Evolutionary conservation across 805 yeast species (phyloP).

Genomic region (Candida ovalis): DNA sequence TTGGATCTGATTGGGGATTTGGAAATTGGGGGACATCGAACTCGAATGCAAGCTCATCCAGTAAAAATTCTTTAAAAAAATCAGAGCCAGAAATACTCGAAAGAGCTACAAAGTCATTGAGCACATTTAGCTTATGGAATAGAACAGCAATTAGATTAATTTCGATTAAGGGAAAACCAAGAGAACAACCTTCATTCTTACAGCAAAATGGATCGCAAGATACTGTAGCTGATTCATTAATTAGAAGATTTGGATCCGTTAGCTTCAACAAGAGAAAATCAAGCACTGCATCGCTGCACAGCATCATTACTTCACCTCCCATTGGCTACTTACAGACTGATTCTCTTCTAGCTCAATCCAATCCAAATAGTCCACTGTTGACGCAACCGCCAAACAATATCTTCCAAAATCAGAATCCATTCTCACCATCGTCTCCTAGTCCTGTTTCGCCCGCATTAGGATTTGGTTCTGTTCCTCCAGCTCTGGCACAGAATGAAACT

Average conservation of each 20-base stretch:
- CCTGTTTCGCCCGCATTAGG: constrained; percentile 10
- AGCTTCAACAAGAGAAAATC: constrained; percentile 28
- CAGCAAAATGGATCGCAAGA: constrained; percentile 44
- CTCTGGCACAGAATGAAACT: constrained; percentile 5
- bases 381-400: constrained; percentile 2
- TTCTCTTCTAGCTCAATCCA: constrained; percentile 4
- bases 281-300: constrained; percentile 22
- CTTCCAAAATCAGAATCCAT: constrained; percentile 14
- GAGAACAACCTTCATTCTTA: constrained; percentile 22
- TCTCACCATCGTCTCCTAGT: constrained; percentile 4
- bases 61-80: not conserved
- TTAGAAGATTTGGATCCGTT: constrained; percentile 45
- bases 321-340: constrained; percentile 30
- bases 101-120: constrained; percentile 11
- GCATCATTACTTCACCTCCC: constrained; percentile 19
- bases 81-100: constrained; percentile 6
- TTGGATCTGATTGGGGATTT: constrained; percentile 34
- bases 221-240: constrained; percentile 44
- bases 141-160: constrained; percentile 44
- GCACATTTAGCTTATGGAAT: constrained; percentile 38
- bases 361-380: constrained; percentile 6
- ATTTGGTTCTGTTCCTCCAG: constrained; percentile 18
- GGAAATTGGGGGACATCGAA: constrained; percentile 16
- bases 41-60: not conserved
- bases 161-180: constrained; percentile 25